Evolutionary conservation across 1,139 yeast species (phyloP).

Genomic region (Nakaseomyces nivariensis): DNA sequence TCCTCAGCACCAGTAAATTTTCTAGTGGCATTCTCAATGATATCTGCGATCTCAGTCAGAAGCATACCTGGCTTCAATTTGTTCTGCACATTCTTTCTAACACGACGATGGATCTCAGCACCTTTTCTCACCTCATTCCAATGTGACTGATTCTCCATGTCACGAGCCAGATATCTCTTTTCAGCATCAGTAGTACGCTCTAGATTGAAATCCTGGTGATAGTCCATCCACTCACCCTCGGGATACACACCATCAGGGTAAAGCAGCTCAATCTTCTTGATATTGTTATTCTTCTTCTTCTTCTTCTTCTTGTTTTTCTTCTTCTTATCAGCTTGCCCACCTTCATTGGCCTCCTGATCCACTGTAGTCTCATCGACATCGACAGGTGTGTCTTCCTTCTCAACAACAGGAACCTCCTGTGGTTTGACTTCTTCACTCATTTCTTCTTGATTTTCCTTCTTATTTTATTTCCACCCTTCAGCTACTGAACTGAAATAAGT

Average conservation of each 20-base stretch:
- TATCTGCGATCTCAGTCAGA: slow-evolving; percentile 80
- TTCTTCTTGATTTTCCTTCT: background rate
- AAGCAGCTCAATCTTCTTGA: slow-evolving; percentile 52
- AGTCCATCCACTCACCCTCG: slow-evolving; percentile 78
- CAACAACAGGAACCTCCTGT: background rate
- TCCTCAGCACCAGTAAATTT: slow-evolving; percentile 55
- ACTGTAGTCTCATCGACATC: background rate
- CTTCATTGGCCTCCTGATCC: background rate
- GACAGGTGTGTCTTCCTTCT: background rate
- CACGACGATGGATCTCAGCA: slow-evolving; percentile 91
- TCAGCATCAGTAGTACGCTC: slow-evolving; percentile 82
- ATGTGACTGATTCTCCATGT: slow-evolving; percentile 40
- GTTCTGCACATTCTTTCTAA: slow-evolving; percentile 67
- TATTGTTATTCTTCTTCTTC: slow-evolving; percentile 40
- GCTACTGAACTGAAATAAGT: no score
- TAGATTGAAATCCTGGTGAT: slow-evolving; percentile 60
- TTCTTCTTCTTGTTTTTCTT: slow-evolving; percentile 34
- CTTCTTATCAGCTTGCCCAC: background rate
- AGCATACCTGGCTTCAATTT: slow-evolving; percentile 85
- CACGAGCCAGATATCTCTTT: slow-evolving; percentile 62
- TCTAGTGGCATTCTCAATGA: slow-evolving; percentile 78
- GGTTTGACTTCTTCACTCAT: background rate
- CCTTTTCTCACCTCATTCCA: slow-evolving; percentile 93
- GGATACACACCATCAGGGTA: slow-evolving; percentile 75
- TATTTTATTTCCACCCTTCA: no score